Evolutionary conservation across 176 grass and related monocot genomes (phyloP), one percentile per base, ranked within the genome.

Genomic region (Hordeum marinum): DNA sequence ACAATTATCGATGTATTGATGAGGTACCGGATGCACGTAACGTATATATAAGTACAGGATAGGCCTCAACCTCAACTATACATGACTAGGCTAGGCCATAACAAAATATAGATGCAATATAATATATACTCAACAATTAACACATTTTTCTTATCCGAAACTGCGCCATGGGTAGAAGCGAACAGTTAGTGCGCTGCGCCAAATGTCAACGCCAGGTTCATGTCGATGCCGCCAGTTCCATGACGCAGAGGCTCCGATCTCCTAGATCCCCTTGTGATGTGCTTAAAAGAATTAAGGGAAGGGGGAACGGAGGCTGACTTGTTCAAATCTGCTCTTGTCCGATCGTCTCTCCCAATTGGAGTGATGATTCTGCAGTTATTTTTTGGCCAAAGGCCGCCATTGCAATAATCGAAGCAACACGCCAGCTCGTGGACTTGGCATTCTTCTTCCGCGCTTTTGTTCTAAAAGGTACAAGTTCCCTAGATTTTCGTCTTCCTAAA

Each of bases 141-240:
- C 52, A n/a, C 60, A 4, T 35, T 60, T 80, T 74, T 68, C 10
- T 11, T 52, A 71, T 83, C 68, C 1, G 11, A 85, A 64, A 81
- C 73, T n/a, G 45, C 5, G 68, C 54, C 80, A 81, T 50, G 11
- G 27, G 84, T 78, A 63, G 50, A 77, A 9, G 72, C 14, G 39
- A 63, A 62, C 48, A 6, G 13, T 40, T 50, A 83, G 82, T 75
- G 82, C 36, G 48, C n/a, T 72, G 37, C 36, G n/a, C 61, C 39
- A 15, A 70, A 82, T 69, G 71, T 70, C 83, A 77, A 77, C 63
- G 63, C 62, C 63, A 45, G 68, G 37, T 50, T 17, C 29, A 15
- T 74, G 81, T 26, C 45, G 87, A 66, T 14, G 66, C 55, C 82
- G 43, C 58, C 68, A 58, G 63, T 40, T 54, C 78, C 69, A 57